Evolutionary conservation across 805 yeast species (phyloP), one percentile per base, ranked within the genome.

Genomic region (Cyberlindnera americana): DNA sequence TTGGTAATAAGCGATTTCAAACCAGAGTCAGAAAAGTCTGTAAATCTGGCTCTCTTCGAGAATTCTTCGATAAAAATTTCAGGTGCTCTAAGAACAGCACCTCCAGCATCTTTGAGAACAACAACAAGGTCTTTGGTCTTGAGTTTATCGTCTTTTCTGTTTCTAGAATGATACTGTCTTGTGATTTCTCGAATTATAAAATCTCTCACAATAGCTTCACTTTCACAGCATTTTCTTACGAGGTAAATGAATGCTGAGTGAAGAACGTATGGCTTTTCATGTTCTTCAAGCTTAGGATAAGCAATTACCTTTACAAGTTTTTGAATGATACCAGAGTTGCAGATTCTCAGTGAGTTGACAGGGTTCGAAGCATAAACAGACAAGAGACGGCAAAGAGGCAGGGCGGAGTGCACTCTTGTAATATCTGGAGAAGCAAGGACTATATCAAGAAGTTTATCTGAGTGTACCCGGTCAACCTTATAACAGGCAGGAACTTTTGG

Each of bases 171-270:
- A 33, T 79, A 69, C 22, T 69, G 61, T 19, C 62, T 65, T 4
- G 69, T 57, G 10, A 85, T 56, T 40, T 81, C 88, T 17, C 70
- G 64, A 1, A 62, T 50, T 52, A 86, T 74, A 27, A 73, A 61
- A 9, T 64, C 63, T 21, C 67, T 64, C 5, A 87, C 62, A 11
- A 75, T 62, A 0, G 67, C 70, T 0, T 64, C 57, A 3, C 77
- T 73, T 58, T 89, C 97, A 56, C 81, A 77, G 41, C 89, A 80
- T 31, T 83, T 68, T 55, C 96, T 73, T 2, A 81, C 57, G 24
- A 88, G 62, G 11, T 77, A 64, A 1, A 78, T 66, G 16, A 80
- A 65, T 1, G 76, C 58, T 6, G 70, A 63, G 43, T 77, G 79
- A 2, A 78, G 42, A 43, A 61, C 59, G 46, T 60, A 61, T 2